Evolutionary conservation across 768 basidiomycete genomes (phyloP).

Genomic region (Boletus speciosus): DNA sequence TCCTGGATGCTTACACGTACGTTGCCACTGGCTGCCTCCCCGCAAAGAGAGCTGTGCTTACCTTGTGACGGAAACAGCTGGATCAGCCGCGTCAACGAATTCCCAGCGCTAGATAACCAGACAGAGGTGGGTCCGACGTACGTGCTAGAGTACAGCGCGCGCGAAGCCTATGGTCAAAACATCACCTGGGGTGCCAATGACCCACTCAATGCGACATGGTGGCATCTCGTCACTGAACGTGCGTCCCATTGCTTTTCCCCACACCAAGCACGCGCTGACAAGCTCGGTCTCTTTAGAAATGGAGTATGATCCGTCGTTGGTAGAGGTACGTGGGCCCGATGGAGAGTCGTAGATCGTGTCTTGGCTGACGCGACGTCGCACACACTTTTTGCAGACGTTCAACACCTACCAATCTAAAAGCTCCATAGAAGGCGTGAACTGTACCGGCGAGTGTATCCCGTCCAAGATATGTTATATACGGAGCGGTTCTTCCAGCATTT

Average conservation of each 20-base stretch:
- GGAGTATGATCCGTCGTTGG: slow-evolving; percentile 19
- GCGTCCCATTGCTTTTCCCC: slow-evolving; percentile 12
- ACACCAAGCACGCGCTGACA: neutral
- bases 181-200: slow-evolving; percentile 56
- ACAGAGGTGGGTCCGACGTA: slow-evolving; percentile 55
- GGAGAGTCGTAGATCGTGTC: neutral
- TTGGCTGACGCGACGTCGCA: neutral
- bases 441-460: slow-evolving; percentile 51
- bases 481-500: slow-evolving; percentile 61
- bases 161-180: slow-evolving; percentile 56
- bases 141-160: slow-evolving; percentile 60
- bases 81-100: slow-evolving; percentile 59
- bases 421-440: slow-evolving; percentile 48
- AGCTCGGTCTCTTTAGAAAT: slow-evolving; percentile 13
- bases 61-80: slow-evolving; percentile 42
- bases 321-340: slow-evolving; percentile 14
- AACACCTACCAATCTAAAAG: slow-evolving; percentile 69
- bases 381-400: slow-evolving; percentile 42
- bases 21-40: slow-evolving; percentile 15
- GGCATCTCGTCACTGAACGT: slow-evolving; percentile 75
- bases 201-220: slow-evolving; percentile 76
- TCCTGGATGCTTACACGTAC: slow-evolving; percentile 72
- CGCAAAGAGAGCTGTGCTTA: neutral
- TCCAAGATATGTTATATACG: slow-evolving; percentile 74
- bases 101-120: slow-evolving; percentile 53